A percentile compares a stretch with the other conserved stretches of the same genome.
Conservation (phyloP, 306 rosid species). For the Dalbergia cultrata region DNA sequence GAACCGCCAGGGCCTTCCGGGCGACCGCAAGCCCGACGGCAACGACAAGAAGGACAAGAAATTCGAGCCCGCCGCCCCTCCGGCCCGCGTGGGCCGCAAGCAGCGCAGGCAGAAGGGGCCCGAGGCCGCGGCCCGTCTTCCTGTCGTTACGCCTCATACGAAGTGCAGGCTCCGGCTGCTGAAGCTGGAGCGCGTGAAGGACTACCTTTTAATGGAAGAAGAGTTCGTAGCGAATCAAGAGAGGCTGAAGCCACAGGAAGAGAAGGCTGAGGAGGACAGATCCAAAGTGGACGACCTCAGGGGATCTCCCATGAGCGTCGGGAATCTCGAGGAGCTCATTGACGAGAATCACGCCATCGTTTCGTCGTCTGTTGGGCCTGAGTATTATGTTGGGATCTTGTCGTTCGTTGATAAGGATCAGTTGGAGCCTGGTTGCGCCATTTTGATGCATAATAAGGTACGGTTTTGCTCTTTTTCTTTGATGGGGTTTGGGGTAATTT, state of each 20-base stretch:
- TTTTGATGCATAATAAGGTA: slow-evolving; percentile 98
- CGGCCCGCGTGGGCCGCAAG: slow-evolving; percentile 88
- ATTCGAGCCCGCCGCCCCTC: slow-evolving; percentile 93
- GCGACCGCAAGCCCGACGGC: slow-evolving; percentile 80
- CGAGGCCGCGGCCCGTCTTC: slow-evolving; percentile 88
- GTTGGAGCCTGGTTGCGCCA: slow-evolving; percentile 96
- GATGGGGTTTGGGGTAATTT: background rate
- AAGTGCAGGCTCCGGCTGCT: slow-evolving; percentile 88
- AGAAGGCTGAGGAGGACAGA: slow-evolving; percentile 96
- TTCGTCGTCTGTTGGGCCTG: slow-evolving; percentile 96
- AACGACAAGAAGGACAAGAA: slow-evolving; percentile 89
- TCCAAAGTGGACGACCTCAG: slow-evolving; percentile 97
- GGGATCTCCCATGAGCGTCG: slow-evolving; percentile 98
- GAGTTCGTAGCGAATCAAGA: slow-evolving; percentile 95
- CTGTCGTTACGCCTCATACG: slow-evolving; percentile 81
- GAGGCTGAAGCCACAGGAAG: slow-evolving; percentile 94
- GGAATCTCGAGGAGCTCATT: slow-evolving; percentile 92
- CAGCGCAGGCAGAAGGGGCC: slow-evolving; percentile 96
- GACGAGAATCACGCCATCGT: slow-evolving; percentile 98
- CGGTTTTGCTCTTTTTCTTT: background rate
- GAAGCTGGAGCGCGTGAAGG: slow-evolving; percentile 91
- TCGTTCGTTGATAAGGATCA: slow-evolving; percentile 98
- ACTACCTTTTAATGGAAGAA: slow-evolving; percentile 93
- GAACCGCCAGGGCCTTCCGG: slow-evolving; percentile 80
- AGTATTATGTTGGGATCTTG: slow-evolving; percentile 91